A percentile compares a stretch with the other conserved stretches of the same genome.
Evolutionary conservation across 2,329 filamentous ascomycete species (phyloP).

Genomic region (Colletotrichum spaethianum): DNA sequence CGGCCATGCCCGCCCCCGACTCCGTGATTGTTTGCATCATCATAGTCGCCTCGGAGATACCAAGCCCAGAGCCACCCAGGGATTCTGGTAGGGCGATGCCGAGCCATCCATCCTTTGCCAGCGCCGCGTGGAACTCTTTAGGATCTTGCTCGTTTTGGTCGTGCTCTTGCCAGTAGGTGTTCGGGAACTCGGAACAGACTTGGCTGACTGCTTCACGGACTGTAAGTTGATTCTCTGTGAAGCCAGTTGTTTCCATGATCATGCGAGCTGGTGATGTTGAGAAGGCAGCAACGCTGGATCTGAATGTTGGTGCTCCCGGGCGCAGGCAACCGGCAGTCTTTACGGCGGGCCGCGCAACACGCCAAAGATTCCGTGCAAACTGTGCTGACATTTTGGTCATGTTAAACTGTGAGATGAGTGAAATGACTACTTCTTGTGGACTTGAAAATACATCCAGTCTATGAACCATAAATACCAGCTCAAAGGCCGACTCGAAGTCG

Average conservation of each 20-base stretch:
- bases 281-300: slow-evolving; percentile 45
- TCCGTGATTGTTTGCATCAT: slow-evolving; percentile 89
- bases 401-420: not conserved
- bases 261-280: slow-evolving; percentile 51
- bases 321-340: not conserved
- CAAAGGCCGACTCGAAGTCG: not conserved
- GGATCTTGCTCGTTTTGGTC: slow-evolving; percentile 81
- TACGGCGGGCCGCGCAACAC: not conserved
- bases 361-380: slow-evolving; percentile 6
- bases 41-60: slow-evolving; percentile 86
- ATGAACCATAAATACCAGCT: not conserved
- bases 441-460: not conserved
- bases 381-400: not conserved
- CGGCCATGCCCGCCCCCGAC: slow-evolving; percentile 84
- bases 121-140: slow-evolving; percentile 80
- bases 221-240: slow-evolving; percentile 79
- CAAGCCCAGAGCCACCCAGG: slow-evolving; percentile 81
- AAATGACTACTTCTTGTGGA: not conserved
- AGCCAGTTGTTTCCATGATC: slow-evolving; percentile 81
- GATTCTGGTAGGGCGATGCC: slow-evolving; percentile 84
- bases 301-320: not conserved
- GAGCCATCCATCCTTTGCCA: slow-evolving; percentile 84
- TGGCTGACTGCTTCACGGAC: slow-evolving; percentile 79
- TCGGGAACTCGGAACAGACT: slow-evolving; percentile 79
- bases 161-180: slow-evolving; percentile 82